A percentile compares a stretch with the other conserved stretches of the same genome.
phyloP scores from a whole-genome alignment of 2,329 filamentous ascomycete species.

The Claviceps sp. region DNA sequence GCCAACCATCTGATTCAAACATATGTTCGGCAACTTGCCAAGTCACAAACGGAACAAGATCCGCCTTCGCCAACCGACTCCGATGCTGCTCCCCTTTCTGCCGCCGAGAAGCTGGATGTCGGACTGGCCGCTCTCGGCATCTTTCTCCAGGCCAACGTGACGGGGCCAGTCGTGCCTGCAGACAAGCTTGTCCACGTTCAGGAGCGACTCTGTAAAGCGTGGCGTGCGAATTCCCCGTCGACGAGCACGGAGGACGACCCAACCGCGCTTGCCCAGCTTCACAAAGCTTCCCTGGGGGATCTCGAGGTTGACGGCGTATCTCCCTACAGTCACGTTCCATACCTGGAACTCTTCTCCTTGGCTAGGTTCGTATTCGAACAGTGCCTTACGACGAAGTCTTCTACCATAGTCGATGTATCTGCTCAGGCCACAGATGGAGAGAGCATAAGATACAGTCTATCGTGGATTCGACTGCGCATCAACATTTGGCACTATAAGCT shows the following conservation, averaged over 20 bases:
- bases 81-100: conserved; percentile 1
- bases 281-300: conserved; percentile 47
- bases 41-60: not conserved
- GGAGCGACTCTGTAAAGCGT: conserved; percentile 27
- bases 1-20: conserved; percentile 6
- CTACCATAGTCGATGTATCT: conserved; percentile 14
- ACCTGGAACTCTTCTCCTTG: conserved; percentile 71
- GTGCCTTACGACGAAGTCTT: conserved; percentile 10
- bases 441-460: conserved; percentile 31
- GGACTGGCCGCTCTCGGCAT: conserved; percentile 42
- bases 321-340: conserved; percentile 71
- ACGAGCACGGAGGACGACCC: not conserved
- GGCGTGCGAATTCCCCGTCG: conserved; percentile 8
- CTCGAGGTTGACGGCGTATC: conserved; percentile 75
- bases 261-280: conserved; percentile 25
- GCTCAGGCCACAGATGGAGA: conserved; percentile 23
- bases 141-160: conserved; percentile 79
- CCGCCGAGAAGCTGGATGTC: conserved; percentile 13
- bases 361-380: conserved; percentile 39
- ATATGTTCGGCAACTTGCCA: conserved; percentile 1
- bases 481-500: conserved; percentile 57
- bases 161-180: conserved; percentile 58
- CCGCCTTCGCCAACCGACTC: not conserved
- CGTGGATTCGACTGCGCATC: conserved; percentile 57
- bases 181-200: conserved; percentile 16